These are phyloP conservation scores for Platanthera guangdongensis DNA, from an alignment of 106 monocot species.

Conservation along the genomic window DNA sequence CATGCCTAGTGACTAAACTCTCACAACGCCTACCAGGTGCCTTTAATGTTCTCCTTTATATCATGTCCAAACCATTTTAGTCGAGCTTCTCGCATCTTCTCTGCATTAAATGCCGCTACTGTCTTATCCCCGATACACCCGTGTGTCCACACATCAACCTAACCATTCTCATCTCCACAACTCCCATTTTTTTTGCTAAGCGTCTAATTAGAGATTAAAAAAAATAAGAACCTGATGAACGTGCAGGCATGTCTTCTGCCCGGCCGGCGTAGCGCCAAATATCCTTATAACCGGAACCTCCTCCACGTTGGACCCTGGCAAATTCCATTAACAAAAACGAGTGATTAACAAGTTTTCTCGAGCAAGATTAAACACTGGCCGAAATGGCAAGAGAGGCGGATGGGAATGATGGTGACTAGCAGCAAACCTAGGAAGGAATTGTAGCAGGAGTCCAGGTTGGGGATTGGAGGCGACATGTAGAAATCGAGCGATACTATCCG, in stretches of 20 bases:
- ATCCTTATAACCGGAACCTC: slow-evolving; percentile 86
- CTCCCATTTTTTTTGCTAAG: too few species aligned
- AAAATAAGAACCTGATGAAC: slow-evolving; percentile 59
- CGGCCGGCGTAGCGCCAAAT: slow-evolving; percentile 75
- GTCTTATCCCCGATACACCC: too few species aligned
- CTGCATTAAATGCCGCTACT: too few species aligned
- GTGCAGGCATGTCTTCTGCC: slow-evolving; percentile 94
- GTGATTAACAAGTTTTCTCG: background rate
- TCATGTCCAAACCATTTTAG: too few species aligned
- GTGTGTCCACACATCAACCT: too few species aligned
- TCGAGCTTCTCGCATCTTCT: too few species aligned
- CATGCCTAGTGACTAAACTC: too few species aligned
- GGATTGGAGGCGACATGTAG: slow-evolving; percentile 89
- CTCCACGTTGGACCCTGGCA: slow-evolving; percentile 53
- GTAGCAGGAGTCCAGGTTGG: slow-evolving; percentile 59
- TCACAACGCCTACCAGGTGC: too few species aligned
- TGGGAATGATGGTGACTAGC: background rate
- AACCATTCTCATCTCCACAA: too few species aligned
- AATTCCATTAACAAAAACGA: background rate
- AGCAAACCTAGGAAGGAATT: slow-evolving; percentile 61
- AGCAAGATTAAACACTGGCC: background rate
- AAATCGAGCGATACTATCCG: slow-evolving; percentile 86
- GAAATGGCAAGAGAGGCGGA: background rate
- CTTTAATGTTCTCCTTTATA: too few species aligned
- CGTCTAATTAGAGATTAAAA: background rate